Evolutionary conservation across 2,329 filamentous ascomycete genomes (phyloP).

Genomic region (Hymenoscyphus albidus): DNA sequence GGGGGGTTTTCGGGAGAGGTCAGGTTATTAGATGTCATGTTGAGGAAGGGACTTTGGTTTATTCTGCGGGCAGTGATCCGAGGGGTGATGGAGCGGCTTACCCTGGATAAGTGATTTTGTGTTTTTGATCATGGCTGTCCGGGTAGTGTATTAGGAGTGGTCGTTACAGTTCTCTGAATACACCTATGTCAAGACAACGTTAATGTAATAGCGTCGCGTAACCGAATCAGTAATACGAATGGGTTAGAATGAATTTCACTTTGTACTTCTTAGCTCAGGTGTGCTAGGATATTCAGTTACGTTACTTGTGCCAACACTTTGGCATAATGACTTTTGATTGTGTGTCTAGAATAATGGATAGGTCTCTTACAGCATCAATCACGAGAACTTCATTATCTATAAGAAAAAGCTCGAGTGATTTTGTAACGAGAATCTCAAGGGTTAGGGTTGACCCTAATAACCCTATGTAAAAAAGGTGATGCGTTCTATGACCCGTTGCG

Average conservation of each 20-base stretch:
- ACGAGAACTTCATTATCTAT: background rate
- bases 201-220: too few species aligned
- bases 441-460: background rate
- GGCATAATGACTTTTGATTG: too few species aligned
- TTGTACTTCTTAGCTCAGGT: too few species aligned
- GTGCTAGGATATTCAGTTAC: too few species aligned
- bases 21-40: slow-evolving; percentile 78
- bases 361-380: too few species aligned
- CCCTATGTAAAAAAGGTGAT: slow-evolving; percentile 21
- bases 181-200: too few species aligned
- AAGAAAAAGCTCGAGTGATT: background rate
- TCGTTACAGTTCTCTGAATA: too few species aligned
- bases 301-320: too few species aligned
- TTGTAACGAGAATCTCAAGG: background rate
- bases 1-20: slow-evolving; percentile 76
- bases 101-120: slow-evolving; percentile 39
- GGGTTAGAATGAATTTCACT: background rate
- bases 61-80: slow-evolving; percentile 84
- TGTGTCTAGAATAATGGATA: too few species aligned
- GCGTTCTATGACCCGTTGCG: slow-evolving; percentile 11
- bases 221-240: too few species aligned
- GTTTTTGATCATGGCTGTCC: background rate
- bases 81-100: slow-evolving; percentile 75
- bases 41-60: slow-evolving; percentile 72
- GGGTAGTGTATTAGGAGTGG: too few species aligned